Conservation (phyloP, 345 rosid genomes). For the Citrus cavaleriei region DNA sequence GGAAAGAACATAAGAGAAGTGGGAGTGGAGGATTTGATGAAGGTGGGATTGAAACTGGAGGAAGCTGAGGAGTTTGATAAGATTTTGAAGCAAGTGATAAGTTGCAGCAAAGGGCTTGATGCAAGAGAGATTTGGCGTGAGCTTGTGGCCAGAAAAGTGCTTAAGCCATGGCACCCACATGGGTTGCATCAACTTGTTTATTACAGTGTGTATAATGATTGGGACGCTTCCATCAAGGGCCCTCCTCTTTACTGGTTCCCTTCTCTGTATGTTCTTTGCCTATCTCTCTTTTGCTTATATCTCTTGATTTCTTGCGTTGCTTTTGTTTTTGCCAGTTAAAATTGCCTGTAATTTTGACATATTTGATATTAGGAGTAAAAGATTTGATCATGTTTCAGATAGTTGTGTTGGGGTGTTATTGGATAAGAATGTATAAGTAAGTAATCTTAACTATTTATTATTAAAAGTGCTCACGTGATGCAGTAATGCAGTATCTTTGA, state of each 20-base stretch:
- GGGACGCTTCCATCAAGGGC: conserved; percentile 65
- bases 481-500: too few species aligned
- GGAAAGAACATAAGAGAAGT: conserved; percentile 40
- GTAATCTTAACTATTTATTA: too few species aligned
- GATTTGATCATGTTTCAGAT: neutral
- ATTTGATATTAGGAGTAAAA: neutral
- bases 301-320: neutral
- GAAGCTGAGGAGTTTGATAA: conserved; percentile 40
- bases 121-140: conserved; percentile 61
- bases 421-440: neutral
- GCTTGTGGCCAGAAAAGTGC: conserved; percentile 40
- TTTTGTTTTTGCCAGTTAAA: neutral
- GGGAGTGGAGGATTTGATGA: conserved; percentile 44
- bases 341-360: neutral
- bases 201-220: conserved; percentile 55
- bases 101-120: conserved; percentile 23
- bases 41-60: conserved; percentile 43
- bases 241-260: conserved; percentile 94
- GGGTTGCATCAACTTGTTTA: conserved; percentile 66
- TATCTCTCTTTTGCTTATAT: neutral
- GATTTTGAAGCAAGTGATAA: conserved; percentile 29
- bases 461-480: neutral
- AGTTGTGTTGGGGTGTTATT: neutral
- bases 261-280: conserved; percentile 43
- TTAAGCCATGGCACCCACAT: conserved; percentile 77